Percentiles rank a stretch among this genome's conserved stretches.
Evolutionary conservation across 345 rosid species (phyloP).

Genomic region (thale cress (Arabidopsis thaliana)): DNA sequence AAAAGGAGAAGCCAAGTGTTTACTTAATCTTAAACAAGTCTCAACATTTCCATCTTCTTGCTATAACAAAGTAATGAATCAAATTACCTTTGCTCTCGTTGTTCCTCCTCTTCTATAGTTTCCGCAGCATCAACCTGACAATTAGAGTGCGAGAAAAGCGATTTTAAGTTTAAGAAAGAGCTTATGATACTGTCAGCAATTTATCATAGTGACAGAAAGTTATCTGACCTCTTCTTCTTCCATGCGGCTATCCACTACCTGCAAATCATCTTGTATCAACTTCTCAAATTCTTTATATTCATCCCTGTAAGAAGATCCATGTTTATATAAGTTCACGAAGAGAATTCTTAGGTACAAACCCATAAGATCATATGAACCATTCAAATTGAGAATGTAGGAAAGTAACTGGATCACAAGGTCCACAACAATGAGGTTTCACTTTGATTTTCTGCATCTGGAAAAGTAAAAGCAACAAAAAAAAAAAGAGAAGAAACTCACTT

Average conservation of each 20-base stretch:
- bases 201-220: not conserved
- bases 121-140: slow-evolving; percentile 97
- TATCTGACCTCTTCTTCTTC: slow-evolving; percentile 92
- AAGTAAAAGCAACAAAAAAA: not conserved
- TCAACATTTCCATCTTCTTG: slow-evolving; percentile 11
- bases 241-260: slow-evolving; percentile 83
- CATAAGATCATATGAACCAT: not conserved
- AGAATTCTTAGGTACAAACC: not conserved
- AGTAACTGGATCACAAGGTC: not conserved
- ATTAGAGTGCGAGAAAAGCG: not conserved
- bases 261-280: slow-evolving; percentile 88
- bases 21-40: slow-evolving; percentile 2
- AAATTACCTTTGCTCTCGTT: slow-evolving; percentile 80
- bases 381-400: not conserved
- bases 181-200: not conserved
- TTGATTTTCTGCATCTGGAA: not conserved
- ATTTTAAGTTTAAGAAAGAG: not conserved
- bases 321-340: slow-evolving; percentile 9
- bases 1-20: not conserved
- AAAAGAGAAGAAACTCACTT: slow-evolving; percentile 61
- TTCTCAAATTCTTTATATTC: slow-evolving; percentile 96
- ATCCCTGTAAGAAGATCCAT: slow-evolving; percentile 53
- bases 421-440: slow-evolving; percentile 13
- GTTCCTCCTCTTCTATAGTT: slow-evolving; percentile 81
- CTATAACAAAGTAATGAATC: not conserved